Evolutionary conservation across 2,329 filamentous ascomycete species (phyloP).

Genomic region (Xylariaceae sp.): DNA sequence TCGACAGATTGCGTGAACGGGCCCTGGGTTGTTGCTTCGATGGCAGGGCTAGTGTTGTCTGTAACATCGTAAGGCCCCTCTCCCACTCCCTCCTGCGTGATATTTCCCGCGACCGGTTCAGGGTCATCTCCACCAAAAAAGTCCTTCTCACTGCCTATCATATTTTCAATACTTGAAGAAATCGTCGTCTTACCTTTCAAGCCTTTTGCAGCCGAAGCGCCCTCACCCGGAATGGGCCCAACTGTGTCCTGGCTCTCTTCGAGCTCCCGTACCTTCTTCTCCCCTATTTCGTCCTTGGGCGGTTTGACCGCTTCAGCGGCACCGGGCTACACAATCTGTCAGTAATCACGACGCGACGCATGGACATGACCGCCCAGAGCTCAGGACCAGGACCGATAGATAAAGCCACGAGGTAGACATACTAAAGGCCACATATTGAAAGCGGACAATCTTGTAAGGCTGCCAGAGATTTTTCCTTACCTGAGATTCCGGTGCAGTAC

Average conservation of each 20-base stretch:
- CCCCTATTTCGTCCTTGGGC: slow-evolving; percentile 1
- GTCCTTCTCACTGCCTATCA: slow-evolving; percentile 31
- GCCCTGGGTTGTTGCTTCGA: too few relatives aligned
- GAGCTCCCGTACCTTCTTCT: slow-evolving; percentile 11
- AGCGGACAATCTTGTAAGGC: slow-evolving; percentile 19
- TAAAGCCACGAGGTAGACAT: slow-evolving; percentile 18
- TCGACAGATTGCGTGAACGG: too few relatives aligned
- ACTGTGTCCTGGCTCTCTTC: slow-evolving; percentile 37
- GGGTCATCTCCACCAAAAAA: slow-evolving; percentile 23
- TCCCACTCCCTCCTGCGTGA: slow-evolving; percentile 4
- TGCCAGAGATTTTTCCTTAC: slow-evolving; percentile 23
- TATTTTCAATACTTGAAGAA: slow-evolving; percentile 29
- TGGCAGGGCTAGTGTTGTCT: too few relatives aligned
- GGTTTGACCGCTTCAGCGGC: slow-evolving; percentile 12
- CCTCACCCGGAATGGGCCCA: slow-evolving; percentile 34
- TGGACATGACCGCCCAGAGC: slow-evolving; percentile 7
- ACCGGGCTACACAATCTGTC: slow-evolving; percentile 12
- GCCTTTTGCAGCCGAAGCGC: slow-evolving; percentile 25
- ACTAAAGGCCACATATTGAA: slow-evolving; percentile 20
- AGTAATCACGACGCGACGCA: slow-evolving; percentile 3
- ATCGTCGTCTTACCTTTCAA: slow-evolving; percentile 42
- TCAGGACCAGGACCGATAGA: slow-evolving; percentile 12
- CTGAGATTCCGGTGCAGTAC: slow-evolving; percentile 17
- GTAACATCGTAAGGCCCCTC: slow-evolving; percentile 1
- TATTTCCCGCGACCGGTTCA: slow-evolving; percentile 19